Evolutionary conservation across 192 early-diverging fungal genomes (phyloP).

Genomic region (Pilobolus umbonatus): DNA sequence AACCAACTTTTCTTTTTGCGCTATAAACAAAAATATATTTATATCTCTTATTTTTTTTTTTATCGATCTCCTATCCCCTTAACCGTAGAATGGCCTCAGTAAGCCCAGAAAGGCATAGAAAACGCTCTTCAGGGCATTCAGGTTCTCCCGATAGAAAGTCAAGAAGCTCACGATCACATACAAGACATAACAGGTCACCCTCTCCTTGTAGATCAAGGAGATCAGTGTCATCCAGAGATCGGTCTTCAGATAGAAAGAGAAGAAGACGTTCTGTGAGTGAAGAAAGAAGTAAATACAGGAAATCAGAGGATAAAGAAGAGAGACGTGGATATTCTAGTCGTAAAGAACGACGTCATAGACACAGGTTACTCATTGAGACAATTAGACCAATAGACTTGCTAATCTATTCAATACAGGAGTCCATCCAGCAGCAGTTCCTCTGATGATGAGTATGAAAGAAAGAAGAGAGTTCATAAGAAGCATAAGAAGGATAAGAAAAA

Average conservation of each 20-base stretch:
- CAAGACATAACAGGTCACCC: too few relatives aligned
- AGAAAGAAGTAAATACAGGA: neutral
- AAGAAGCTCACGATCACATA: neutral
- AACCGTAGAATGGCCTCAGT: too few relatives aligned
- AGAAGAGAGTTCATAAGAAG: neutral
- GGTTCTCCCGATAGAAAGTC: too few relatives aligned
- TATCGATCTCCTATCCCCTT: too few relatives aligned
- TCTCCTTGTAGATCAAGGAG: neutral
- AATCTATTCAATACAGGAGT: too few relatives aligned
- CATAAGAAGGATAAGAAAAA: conserved; percentile 1
- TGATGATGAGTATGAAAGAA: neutral
- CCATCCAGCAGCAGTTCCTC: neutral
- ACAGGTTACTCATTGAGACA: neutral
- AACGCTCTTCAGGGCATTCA: too few relatives aligned
- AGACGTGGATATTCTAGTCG: neutral
- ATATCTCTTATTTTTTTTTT: too few relatives aligned
- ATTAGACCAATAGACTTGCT: too few relatives aligned
- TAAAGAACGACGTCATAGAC: neutral
- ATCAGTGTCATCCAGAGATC: neutral
- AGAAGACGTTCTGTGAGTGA: neutral
- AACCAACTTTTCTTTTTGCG: too few relatives aligned
- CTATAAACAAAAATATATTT: too few relatives aligned
- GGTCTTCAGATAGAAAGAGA: neutral
- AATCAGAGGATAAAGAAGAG: neutral
- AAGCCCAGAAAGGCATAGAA: too few relatives aligned